Conservation (phyloP, 176 grass and related monocot genomes). For the Lolium perenne region DNA sequence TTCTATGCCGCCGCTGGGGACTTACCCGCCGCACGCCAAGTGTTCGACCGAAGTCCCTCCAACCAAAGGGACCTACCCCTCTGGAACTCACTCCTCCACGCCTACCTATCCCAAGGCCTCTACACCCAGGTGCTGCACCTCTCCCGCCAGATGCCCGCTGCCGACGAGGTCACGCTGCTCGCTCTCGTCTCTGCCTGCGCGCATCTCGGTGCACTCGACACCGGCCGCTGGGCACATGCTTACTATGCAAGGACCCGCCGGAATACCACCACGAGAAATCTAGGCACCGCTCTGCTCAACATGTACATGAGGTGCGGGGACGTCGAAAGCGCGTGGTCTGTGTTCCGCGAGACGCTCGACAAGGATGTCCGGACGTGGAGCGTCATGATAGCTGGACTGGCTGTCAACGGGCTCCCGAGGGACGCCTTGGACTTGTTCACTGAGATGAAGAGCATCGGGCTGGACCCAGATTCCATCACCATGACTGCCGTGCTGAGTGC, state of each 20-base stretch:
- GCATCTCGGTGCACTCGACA: slow-evolving; percentile 44
- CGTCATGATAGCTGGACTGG: slow-evolving; percentile 47
- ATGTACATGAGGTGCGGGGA: slow-evolving; percentile 60
- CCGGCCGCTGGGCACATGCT: slow-evolving; percentile 46
- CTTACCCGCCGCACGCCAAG: slow-evolving; percentile 14
- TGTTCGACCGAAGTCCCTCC: slow-evolving; percentile 48
- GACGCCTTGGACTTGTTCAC: slow-evolving; percentile 38
- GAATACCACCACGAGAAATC: slow-evolving; percentile 37
- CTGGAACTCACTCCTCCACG: slow-evolving; percentile 56
- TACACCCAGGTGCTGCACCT: slow-evolving; percentile 29
- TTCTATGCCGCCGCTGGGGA: slow-evolving; percentile 34
- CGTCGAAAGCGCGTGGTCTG: slow-evolving; percentile 35
- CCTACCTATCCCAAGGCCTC: slow-evolving; percentile 33
- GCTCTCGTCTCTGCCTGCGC: slow-evolving; percentile 48
- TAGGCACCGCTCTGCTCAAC: slow-evolving; percentile 52
- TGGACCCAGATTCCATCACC: slow-evolving; percentile 48
- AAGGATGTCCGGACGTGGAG: slow-evolving; percentile 52
- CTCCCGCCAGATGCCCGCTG: slow-evolving; percentile 34
- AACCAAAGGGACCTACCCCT: slow-evolving; percentile 39
- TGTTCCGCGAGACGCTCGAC: slow-evolving; percentile 24
- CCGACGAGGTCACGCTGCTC: slow-evolving; percentile 50
- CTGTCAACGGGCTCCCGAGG: slow-evolving; percentile 40
- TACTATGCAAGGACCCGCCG: slow-evolving; percentile 29
- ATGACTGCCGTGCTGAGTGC: slow-evolving; percentile 51
- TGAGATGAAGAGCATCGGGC: slow-evolving; percentile 29